Base-by-base conservation (phyloP, 129 eudicot species). In the Helianthus annuus region DNA sequence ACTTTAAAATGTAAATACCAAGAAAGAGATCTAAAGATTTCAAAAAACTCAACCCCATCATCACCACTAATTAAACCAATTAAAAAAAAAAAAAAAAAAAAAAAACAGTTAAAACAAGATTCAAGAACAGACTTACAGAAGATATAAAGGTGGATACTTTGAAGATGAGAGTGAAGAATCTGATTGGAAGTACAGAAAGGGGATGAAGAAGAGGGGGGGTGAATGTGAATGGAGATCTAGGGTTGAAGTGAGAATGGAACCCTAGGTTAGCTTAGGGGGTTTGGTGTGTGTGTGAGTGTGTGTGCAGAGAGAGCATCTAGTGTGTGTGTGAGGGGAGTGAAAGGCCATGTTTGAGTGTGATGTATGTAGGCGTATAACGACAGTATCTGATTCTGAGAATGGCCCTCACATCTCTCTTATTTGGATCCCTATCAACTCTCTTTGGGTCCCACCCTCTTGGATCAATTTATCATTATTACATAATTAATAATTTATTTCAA, bases 361-460 rank as follows among this genome's bases (percentile, higher is more conserved):
- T 62, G 78, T 64, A 62, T 74, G 78, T 74, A 74, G 64, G 78
- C 78, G 78, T 74, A 74, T 74, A 76, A 76, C 80, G 80, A 76
- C 80, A 76, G 53, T 46, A 57, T 76, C 69, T 52, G 80, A 68
- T 67, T 76, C 69, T 52, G 59, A 68, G 29, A 24, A 48, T 56
- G 80, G 68, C 7, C 69, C 59, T 45, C 68, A 66, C 19, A 19
- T 56, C 59, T 66, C 72, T 75, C 60, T 66, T 66, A 66, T 66
- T 56, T 56, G 79, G 73, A 66, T 76, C 74, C 60, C 74, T 76
- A 67, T 57, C 79, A 65, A 66, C 1, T 60, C 38, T 10, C 11
- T 4, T 10, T 67, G 74, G 80, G 80, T 67, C 80, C 80, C 74
- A 67, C 74, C 7, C 57, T 36, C 4, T 57, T 55, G 34, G 15